Conservation (phyloP, 306 rosid genomes). For the cucumber (Cucumis sativus) region DNA sequence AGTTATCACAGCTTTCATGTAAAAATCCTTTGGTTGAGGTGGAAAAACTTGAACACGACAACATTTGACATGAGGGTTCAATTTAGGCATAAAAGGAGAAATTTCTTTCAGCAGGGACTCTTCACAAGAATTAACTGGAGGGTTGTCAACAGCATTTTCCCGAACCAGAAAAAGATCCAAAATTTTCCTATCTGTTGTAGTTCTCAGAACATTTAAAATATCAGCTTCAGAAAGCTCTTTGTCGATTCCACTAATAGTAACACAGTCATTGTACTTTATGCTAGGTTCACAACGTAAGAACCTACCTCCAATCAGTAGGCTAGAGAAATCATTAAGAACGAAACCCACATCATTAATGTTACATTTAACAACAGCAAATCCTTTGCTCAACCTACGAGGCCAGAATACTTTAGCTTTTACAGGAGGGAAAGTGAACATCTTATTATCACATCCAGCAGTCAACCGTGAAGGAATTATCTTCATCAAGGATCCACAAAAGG, state of each 20-base stretch:
- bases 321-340: constrained; percentile 47
- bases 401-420: constrained; percentile 72
- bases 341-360: constrained; percentile 23
- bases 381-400: constrained; percentile 72
- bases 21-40: constrained; percentile 51
- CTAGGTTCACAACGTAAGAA: constrained; percentile 40
- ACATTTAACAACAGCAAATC: constrained; percentile 58
- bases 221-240: constrained; percentile 55
- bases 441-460: constrained; percentile 42
- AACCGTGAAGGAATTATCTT: constrained; percentile 54
- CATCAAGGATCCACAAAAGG: constrained; percentile 39
- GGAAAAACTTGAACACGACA: constrained; percentile 58
- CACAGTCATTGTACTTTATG: constrained; percentile 23
- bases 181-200: constrained; percentile 55
- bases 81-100: constrained; percentile 53
- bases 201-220: constrained; percentile 39
- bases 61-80: constrained; percentile 26
- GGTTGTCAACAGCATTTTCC: constrained; percentile 58
- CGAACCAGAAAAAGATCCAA: constrained; percentile 56
- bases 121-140: constrained; percentile 44
- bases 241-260: constrained; percentile 39
- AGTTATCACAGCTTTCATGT: constrained; percentile 52
- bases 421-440: constrained; percentile 47
- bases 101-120: constrained; percentile 65
- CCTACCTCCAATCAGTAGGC: constrained; percentile 52